Percentiles rank a stretch among this genome's conserved stretches.
Conservation (phyloP, 805 yeast species). For the Wickerhamiella shivajii region DNA sequence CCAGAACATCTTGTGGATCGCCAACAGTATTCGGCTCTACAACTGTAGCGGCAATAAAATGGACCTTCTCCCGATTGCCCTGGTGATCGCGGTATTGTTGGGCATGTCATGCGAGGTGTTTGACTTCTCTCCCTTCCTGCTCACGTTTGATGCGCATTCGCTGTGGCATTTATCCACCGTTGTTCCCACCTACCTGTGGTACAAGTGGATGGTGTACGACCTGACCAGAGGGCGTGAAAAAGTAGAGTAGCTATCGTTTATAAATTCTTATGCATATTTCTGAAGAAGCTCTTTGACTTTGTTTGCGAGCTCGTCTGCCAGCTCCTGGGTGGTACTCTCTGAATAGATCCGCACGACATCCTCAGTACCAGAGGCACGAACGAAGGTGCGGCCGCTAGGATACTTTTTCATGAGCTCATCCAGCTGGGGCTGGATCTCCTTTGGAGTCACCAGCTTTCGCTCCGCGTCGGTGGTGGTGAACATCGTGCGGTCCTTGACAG, state of each 20-base stretch:
- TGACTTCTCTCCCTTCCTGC: constrained; percentile 66
- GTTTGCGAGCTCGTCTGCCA: constrained; percentile 33
- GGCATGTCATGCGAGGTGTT: constrained; percentile 87
- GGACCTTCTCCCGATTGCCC: constrained; percentile 37
- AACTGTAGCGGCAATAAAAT: constrained; percentile 18
- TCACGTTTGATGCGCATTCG: constrained; percentile 78
- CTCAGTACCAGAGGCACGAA: constrained; percentile 95
- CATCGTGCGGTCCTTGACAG: constrained; percentile 64
- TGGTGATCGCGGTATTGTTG: constrained; percentile 38
- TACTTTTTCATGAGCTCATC: constrained; percentile 47
- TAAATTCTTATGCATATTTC: constrained; percentile 7
- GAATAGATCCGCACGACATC: constrained; percentile 94
- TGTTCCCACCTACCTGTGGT: constrained; percentile 64
- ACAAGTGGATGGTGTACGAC: constrained; percentile 33
- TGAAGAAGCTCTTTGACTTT: constrained; percentile 20
- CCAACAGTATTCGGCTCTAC: constrained; percentile 20
- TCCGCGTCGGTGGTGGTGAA: constrained; percentile 88
- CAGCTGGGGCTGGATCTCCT: constrained; percentile 59
- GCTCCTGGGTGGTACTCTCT: constrained; percentile 49
- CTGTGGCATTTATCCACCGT: constrained; percentile 88
- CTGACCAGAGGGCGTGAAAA: constrained; percentile 11
- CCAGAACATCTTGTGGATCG: constrained; percentile 48
- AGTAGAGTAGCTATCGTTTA: constrained; percentile 1
- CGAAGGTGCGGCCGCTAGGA: constrained; percentile 67
- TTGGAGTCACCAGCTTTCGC: constrained; percentile 61